These are phyloP conservation scores for Capillidium rhysosporum DNA, from an alignment of 371 early-diverging fungal species.

Conservation along the genomic window DNA sequence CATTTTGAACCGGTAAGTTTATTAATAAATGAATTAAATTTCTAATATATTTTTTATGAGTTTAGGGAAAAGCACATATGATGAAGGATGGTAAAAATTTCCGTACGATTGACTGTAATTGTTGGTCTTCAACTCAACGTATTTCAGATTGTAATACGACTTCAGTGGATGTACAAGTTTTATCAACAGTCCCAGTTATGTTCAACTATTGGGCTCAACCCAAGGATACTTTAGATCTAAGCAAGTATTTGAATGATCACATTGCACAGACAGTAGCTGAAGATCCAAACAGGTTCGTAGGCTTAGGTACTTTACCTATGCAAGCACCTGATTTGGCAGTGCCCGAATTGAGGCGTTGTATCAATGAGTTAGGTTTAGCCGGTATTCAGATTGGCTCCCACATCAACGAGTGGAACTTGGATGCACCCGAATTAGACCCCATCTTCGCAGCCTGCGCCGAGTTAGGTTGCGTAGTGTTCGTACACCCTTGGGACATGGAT, in stretches of 20 bases:
- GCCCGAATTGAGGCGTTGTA: constrained; percentile 37
- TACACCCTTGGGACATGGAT: constrained; percentile 59
- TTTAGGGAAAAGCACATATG: constrained; percentile 34
- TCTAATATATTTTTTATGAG: background rate
- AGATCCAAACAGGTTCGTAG: constrained; percentile 39
- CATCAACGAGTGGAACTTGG: constrained; percentile 48
- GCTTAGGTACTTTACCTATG: constrained; percentile 50
- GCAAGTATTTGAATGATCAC: constrained; percentile 42
- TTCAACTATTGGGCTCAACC: constrained; percentile 40
- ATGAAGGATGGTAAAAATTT: constrained; percentile 46
- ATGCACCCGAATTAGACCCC: constrained; percentile 41
- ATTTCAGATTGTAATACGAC: constrained; percentile 25
- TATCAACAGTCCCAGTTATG: constrained; percentile 47
- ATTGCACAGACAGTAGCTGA: constrained; percentile 39
- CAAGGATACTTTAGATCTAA: constrained; percentile 25
- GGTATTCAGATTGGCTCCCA: constrained; percentile 57
- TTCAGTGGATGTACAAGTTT: constrained; percentile 36
- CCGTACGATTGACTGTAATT: constrained; percentile 42
- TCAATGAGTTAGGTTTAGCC: constrained; percentile 35
- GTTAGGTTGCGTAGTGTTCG: constrained; percentile 34
- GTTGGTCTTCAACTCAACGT: constrained; percentile 38
- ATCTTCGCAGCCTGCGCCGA: constrained; percentile 47
- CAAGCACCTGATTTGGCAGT: constrained; percentile 45
- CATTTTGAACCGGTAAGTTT: constrained; percentile 19
- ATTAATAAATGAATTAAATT: no score